phyloP scores from a whole-genome alignment of 169 alveolate genomes.

The Cystoisospora suis region DNA sequence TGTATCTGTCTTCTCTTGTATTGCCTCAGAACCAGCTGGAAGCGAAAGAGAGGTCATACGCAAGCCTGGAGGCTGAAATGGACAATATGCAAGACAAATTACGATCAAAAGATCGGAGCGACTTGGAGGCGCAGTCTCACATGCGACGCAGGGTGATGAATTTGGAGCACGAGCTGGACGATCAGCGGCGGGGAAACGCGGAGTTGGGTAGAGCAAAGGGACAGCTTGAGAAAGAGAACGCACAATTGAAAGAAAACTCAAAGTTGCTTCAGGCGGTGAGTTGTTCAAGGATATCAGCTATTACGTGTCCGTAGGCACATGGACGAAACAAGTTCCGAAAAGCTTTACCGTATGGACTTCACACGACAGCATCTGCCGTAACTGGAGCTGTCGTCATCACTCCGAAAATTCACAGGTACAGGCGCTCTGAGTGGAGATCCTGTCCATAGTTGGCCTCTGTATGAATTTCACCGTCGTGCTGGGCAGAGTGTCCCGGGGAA shows the following conservation, averaged over 20 bases:
- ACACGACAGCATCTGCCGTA: neutral
- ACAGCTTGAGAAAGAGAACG: neutral
- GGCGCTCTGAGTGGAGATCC: no score
- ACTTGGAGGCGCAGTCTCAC: neutral
- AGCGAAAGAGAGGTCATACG: neutral
- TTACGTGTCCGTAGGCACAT: neutral
- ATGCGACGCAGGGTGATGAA: neutral
- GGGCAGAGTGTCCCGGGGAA: no score
- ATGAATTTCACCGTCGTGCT: no score
- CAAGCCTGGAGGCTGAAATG: neutral
- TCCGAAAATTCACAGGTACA: no score
- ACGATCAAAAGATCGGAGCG: conserved; percentile 3
- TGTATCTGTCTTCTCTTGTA: neutral
- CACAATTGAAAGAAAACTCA: neutral
- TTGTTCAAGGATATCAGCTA: neutral
- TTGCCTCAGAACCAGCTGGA: neutral
- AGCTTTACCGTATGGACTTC: neutral
- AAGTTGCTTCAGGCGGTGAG: neutral
- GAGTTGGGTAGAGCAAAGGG: neutral
- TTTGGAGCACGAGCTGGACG: neutral
- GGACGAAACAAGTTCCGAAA: neutral
- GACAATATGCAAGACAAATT: neutral
- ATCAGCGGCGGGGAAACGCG: neutral
- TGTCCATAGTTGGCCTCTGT: no score
- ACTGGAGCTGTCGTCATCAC: neutral